phyloP scores from a whole-genome alignment of 805 yeast species.

The Lachancea nothofagi region DNA sequence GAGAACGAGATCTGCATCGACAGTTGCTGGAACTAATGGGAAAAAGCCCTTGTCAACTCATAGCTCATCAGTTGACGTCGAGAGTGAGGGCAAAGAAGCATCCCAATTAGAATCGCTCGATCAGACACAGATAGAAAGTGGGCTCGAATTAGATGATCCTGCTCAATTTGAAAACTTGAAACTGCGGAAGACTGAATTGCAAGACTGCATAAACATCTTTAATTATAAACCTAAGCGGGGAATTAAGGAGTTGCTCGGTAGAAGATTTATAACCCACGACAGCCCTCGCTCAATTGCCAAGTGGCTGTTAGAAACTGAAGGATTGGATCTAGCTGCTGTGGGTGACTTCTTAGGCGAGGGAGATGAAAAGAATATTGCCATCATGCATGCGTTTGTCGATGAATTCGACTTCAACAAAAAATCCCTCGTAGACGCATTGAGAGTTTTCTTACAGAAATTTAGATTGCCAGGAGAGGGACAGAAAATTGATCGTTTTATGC shows the following conservation, averaged over 20 bases:
- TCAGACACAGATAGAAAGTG: slow-evolving; percentile 13
- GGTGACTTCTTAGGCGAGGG: slow-evolving; percentile 95
- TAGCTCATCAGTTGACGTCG: slow-evolving; percentile 8
- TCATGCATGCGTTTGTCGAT: slow-evolving; percentile 93
- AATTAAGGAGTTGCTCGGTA: slow-evolving; percentile 50
- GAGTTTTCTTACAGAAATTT: slow-evolving; percentile 79
- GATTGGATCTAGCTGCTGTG: slow-evolving; percentile 73
- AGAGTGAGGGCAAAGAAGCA: slow-evolving; percentile 10
- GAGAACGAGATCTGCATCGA: slow-evolving; percentile 7
- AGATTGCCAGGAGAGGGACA: slow-evolving; percentile 98
- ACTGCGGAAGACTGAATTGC: slow-evolving; percentile 71
- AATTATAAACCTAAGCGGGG: slow-evolving; percentile 85
- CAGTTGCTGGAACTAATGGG: slow-evolving; percentile 5
- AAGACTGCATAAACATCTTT: slow-evolving; percentile 73
- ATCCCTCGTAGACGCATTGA: slow-evolving; percentile 78
- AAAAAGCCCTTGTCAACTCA: slow-evolving; percentile 10
- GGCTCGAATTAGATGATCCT: slow-evolving; percentile 57
- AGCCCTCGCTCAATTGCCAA: slow-evolving; percentile 66
- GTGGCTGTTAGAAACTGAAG: slow-evolving; percentile 67
- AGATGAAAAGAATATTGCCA: slow-evolving; percentile 64
- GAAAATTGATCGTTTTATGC: slow-evolving; percentile 93
- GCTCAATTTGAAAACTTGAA: slow-evolving; percentile 81
- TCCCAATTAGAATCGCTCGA: slow-evolving; percentile 9
- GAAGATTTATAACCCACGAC: slow-evolving; percentile 57
- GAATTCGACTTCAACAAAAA: slow-evolving; percentile 66